Evolutionary conservation across 2,329 filamentous ascomycete species (phyloP), one percentile per base, ranked within the genome.

Genomic region (Xylariaceae sp.): DNA sequence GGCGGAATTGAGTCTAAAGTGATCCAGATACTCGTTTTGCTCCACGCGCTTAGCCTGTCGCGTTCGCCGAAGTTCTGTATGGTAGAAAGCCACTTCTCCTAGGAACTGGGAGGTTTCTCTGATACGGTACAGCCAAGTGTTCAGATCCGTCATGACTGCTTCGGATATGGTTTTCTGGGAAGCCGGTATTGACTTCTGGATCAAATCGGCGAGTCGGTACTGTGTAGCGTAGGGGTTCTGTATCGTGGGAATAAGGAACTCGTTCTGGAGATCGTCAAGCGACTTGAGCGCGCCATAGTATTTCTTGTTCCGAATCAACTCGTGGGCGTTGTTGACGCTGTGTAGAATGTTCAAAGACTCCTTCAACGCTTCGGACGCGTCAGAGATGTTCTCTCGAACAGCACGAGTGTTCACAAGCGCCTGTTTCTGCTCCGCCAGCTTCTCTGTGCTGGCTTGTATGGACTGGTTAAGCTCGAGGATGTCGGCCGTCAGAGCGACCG

Each of bases 261-360:
- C 92, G 74, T 96, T 97, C 72, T 97, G 93, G 47, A 99, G 80
- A 72, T 99, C 94, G 68, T 97, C 94, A 51, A 99, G 80, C 3
- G 93, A 93, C 67, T 96, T 92, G 55, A 99, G 81, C 2, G 94
- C 94, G 4, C 89, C 91, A 73, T 99, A 99, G 73, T 97, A 96
- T 67, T 92, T 95, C 76, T 97, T 96, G 75, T 91, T 93, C 45
- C 86, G 85, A 52, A 97, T 83, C 59, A 99, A 79, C 56, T 97
- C 94, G 72, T 97, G 92, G 2, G 96, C 90, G 70, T 96, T 88
- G 70, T 99, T 99, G 55, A 96, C 92, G 7, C 95, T 88, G 59
- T 92, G 88, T 44, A 99, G 77, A 42, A 99, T 94, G 71, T 94
- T 92, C 44, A 99, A 79, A 61, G 93, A 97, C 67, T 96, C 92